Base-by-base conservation (phyloP, 345 rosid species). In the Geranium brycei region DNA sequence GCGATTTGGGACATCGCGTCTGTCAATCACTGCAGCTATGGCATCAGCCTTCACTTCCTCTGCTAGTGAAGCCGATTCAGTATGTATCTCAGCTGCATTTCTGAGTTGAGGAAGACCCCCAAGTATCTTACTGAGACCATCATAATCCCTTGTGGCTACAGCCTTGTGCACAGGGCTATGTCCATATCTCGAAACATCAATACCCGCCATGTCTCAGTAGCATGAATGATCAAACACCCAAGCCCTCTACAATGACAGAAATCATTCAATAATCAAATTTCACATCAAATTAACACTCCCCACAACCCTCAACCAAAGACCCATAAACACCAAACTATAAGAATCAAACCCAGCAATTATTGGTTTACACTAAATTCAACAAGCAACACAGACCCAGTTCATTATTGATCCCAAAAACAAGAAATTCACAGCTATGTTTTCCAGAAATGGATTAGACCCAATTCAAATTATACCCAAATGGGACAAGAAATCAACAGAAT, bases 21-120 rank as follows among this genome's bases (percentile, higher is more conserved):
- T 76, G 72, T 93, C 97, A 74, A 90, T 81, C 31, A 82, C 75
- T 0, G 81, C 73, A 23, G 97, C 62, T 18, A 93, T 85, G 51
- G 80, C 70, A n/a, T 90, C 96, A 3, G 95, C 95, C 75, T 83
- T 93, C 72, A 79, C 95, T 81, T 93, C 99, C 76, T 93, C 97
- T 0, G 80, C 77, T 69, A 86, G 16, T 2, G 96, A 88, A 57
- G 80, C 84, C 5, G 82, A 77, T 75, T 90, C 96, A 1, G 89
- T 83, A 56, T 66, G 76, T 71, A 89, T 82, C 78, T 86, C 91
- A 19, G 79, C 67, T 0, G 96, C 91, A 57, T 90, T 80, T 76
- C 81, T 61, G 16, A 77, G 85, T 19, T 80, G 79, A 12, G 99
- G 97, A 51, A 93, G 95, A 60, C 77, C 81, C 19, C 85, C 86